Percentiles rank a stretch among this genome's conserved stretches.
phyloP scores from a whole-genome alignment of 1,139 yeast genomes.

The Zygoascus hellenicus region DNA sequence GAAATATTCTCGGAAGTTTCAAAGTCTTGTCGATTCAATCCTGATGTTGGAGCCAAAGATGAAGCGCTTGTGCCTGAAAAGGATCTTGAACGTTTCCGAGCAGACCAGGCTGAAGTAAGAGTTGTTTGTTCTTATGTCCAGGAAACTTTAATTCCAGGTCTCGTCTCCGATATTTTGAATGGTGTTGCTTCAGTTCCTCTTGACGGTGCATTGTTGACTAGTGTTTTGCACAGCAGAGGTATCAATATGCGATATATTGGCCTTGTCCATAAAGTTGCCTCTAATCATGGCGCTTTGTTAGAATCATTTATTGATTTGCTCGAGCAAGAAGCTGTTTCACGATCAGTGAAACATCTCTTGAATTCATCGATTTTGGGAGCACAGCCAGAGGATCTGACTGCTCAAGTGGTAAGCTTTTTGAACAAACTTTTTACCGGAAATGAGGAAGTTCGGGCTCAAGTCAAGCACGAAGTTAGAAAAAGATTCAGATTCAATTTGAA shows the following conservation, averaged over 20 bases:
- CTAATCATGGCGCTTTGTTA: constrained; percentile 15
- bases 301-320: constrained; percentile 44
- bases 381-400: constrained; percentile 53
- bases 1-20: constrained; percentile 53
- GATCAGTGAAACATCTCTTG: constrained; percentile 73
- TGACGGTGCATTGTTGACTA: constrained; percentile 72
- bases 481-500: constrained; percentile 57
- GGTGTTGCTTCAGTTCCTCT: constrained; percentile 59
- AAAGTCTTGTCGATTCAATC: constrained; percentile 57
- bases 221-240: constrained; percentile 70
- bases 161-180: constrained; percentile 48
- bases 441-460: constrained; percentile 39
- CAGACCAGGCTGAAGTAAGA: constrained; percentile 59
- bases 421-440: constrained; percentile 50
- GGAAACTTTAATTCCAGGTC: constrained; percentile 55
- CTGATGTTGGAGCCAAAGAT: constrained; percentile 60
- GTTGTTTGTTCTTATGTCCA: constrained; percentile 62
- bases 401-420: constrained; percentile 63
- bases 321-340: constrained; percentile 66
- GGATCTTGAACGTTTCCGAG: constrained; percentile 37
- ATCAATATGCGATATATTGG: constrained; percentile 89
- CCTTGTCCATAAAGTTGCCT: constrained; percentile 22
- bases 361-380: constrained; percentile 44
- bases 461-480: constrained; percentile 46
- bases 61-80: constrained; percentile 36